These are phyloP conservation scores for Fraxinus paxiana DNA, from an alignment of 305 asterid genomes.

Conservation along the genomic window DNA sequence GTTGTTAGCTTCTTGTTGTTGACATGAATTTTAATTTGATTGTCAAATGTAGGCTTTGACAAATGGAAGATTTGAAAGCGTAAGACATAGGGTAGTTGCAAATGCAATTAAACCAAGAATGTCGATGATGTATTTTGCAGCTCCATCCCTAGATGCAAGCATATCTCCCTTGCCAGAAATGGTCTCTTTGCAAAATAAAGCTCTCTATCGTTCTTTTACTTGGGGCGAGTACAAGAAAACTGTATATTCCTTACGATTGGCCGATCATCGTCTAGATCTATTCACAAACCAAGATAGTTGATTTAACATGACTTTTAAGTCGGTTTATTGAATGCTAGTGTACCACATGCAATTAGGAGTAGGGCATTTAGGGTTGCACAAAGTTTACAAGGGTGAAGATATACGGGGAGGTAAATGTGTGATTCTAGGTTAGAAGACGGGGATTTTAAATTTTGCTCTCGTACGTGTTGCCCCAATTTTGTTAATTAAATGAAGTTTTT, in stretches of 20 bases:
- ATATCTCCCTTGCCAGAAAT: constrained; percentile 37
- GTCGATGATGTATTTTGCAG: constrained; percentile 67
- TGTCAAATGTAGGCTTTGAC: constrained; percentile 34
- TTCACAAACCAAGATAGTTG: constrained; percentile 26
- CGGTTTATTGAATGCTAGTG: not conserved
- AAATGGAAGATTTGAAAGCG: constrained; percentile 57
- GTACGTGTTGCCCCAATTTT: constrained; percentile 8
- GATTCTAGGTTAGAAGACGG: not conserved
- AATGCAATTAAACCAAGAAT: constrained; percentile 37
- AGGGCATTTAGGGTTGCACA: constrained; percentile 19
- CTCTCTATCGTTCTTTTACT: constrained; percentile 50
- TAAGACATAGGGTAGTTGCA: constrained; percentile 54
- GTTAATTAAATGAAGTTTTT: constrained; percentile 3
- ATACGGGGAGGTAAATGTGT: not conserved
- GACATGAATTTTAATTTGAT: not conserved
- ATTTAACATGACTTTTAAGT: not conserved
- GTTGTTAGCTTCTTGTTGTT: not conserved
- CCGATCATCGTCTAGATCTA: constrained; percentile 46
- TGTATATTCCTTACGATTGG: constrained; percentile 42
- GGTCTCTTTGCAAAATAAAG: constrained; percentile 11
- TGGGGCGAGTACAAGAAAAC: constrained; percentile 61
- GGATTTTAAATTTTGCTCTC: constrained; percentile 7
- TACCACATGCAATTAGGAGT: constrained; percentile 5
- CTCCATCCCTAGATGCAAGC: constrained; percentile 43
- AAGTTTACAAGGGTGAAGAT: not conserved